These are phyloP conservation scores for Leptodontidium sp. DNA, from an alignment of 2,329 filamentous ascomycete genomes.

Conservation along the genomic window DNA sequence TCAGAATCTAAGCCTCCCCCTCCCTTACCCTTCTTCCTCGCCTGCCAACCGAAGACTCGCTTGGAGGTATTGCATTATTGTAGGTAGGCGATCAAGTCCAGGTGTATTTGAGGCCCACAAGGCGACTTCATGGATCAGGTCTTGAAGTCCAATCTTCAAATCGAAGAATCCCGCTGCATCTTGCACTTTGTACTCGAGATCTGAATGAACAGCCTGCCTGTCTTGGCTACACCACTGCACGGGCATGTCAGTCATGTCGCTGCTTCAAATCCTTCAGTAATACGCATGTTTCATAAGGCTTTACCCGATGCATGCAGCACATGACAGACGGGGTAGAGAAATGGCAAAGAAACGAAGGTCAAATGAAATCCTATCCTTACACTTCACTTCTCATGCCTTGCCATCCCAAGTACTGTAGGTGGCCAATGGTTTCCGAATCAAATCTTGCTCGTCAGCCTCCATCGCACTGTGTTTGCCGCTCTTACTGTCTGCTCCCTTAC, in stretches of 20 bases:
- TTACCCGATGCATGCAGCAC: background rate
- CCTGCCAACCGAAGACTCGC: background rate
- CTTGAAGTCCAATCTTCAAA: background rate
- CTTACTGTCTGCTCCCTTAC: background rate
- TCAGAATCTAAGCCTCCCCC: too few species aligned
- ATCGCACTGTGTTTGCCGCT: background rate
- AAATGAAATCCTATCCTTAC: background rate
- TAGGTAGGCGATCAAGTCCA: background rate
- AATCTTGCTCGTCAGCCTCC: background rate
- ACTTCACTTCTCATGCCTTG: too few species aligned
- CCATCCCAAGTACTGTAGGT: too few species aligned
- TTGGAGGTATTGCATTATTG: background rate
- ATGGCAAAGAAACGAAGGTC: too few species aligned
- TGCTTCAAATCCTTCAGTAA: slow-evolving; percentile 2
- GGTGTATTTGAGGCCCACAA: background rate
- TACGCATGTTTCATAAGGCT: slow-evolving; percentile 5
- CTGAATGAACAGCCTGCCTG: background rate
- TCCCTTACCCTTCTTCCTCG: background rate
- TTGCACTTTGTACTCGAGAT: background rate
- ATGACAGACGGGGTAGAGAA: too few species aligned
- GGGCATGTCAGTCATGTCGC: background rate
- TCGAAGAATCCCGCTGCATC: background rate
- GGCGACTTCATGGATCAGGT: too few species aligned
- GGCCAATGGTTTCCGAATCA: background rate
- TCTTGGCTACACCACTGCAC: background rate